Evolutionary conservation across 2,329 filamentous ascomycete genomes (phyloP).

Genomic region (Microcyclospora tardicrescens): DNA sequence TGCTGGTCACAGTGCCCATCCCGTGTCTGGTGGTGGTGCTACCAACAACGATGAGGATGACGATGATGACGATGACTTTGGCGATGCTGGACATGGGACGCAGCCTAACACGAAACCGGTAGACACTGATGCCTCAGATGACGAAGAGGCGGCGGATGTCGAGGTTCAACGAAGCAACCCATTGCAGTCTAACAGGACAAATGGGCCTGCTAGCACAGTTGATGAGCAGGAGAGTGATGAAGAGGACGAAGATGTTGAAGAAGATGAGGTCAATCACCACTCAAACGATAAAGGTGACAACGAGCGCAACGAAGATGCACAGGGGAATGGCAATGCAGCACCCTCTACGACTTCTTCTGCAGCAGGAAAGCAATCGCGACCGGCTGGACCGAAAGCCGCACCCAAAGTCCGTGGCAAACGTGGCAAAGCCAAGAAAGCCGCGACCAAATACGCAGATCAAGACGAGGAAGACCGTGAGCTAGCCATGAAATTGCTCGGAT

Average conservation of each 20-base stretch:
- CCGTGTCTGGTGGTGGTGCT: conserved; percentile 6
- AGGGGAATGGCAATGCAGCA: conserved; percentile 6
- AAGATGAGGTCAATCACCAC: conserved; percentile 10
- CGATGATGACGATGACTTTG: conserved; percentile 9
- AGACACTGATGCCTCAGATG: conserved; percentile 8
- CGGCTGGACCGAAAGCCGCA: conserved; percentile 10
- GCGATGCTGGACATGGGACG: conserved; percentile 13
- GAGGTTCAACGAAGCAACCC: conserved; percentile 24
- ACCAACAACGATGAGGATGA: conserved; percentile 12
- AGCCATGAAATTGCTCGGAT: conserved; percentile 77
- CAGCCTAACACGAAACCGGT: conserved; percentile 13
- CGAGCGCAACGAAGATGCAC: conserved; percentile 1
- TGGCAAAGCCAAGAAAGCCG: conserved; percentile 74
- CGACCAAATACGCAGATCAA: conserved; percentile 81
- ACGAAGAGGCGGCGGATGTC: conserved; percentile 17
- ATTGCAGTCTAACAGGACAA: conserved; percentile 20
- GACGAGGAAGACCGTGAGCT: conserved; percentile 84
- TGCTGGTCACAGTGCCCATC: conserved; percentile 8
- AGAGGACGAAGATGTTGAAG: conserved; percentile 20
- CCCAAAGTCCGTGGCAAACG: conserved; percentile 55
- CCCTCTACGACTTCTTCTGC: conserved; percentile 17
- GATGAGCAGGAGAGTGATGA: conserved; percentile 19
- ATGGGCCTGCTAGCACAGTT: conserved; percentile 12
- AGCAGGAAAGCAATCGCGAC: conserved; percentile 22
- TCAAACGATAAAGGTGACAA: conserved; percentile 7